phyloP scores from a whole-genome alignment of 139 green algal genomes.

The Asterochloris erici region DNA sequence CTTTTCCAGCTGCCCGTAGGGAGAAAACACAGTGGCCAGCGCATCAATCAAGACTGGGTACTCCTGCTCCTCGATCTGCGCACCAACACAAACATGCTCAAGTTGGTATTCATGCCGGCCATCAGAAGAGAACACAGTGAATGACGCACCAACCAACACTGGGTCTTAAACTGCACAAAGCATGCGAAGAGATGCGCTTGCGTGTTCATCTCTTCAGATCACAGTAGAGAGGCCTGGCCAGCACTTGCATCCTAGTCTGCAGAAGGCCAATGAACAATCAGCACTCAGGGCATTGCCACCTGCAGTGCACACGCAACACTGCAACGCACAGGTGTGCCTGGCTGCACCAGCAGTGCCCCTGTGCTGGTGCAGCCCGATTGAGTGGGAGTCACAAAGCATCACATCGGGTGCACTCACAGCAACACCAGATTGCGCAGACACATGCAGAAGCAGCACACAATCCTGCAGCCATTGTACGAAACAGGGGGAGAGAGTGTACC shows the following conservation, averaged over 20 bases:
- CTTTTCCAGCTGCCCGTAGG: constrained; percentile 62
- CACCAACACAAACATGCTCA: background rate
- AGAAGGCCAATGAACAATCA: background rate
- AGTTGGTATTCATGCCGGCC: background rate
- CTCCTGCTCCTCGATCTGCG: constrained; percentile 55
- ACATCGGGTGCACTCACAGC: background rate
- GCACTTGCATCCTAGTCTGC: background rate
- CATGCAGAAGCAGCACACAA: too few species aligned
- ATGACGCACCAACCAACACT: background rate
- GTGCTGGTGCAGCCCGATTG: too few species aligned
- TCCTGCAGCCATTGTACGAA: too few species aligned
- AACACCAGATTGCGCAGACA: background rate
- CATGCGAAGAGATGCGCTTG: background rate
- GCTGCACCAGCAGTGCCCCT: background rate
- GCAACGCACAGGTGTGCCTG: background rate
- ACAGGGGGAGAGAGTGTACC: background rate
- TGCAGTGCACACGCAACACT: background rate
- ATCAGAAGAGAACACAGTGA: background rate
- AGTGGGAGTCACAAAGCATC: too few species aligned
- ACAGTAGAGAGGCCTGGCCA: background rate
- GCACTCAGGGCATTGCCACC: background rate
- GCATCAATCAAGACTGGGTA: constrained; percentile 63
- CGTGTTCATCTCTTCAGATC: background rate
- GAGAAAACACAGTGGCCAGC: constrained; percentile 66
- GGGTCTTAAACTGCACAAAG: background rate